Evolutionary conservation across 176 grass and related monocot genomes (phyloP).

Genomic region (Bromus sterilis): DNA sequence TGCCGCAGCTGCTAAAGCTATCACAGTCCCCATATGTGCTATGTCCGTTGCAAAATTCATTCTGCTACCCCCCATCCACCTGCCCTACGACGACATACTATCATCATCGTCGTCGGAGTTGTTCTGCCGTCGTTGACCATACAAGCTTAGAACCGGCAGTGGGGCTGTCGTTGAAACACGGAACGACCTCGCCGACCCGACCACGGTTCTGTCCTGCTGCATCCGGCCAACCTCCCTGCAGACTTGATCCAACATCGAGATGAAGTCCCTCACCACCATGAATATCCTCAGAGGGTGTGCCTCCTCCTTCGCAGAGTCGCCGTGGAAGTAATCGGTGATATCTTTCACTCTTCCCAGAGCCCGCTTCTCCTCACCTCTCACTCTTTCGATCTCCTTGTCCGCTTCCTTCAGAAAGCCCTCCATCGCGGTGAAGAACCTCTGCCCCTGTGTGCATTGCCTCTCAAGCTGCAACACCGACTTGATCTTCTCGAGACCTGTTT

Average conservation of each 20-base stretch:
- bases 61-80: neutral
- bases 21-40: neutral
- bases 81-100: slow-evolving; percentile 57
- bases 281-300: slow-evolving; percentile 91
- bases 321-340: slow-evolving; percentile 91
- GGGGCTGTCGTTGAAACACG: slow-evolving; percentile 51
- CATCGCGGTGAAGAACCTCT: slow-evolving; percentile 77
- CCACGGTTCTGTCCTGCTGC: slow-evolving; percentile 74
- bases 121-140: slow-evolving; percentile 35
- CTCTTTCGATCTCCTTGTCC: slow-evolving; percentile 57
- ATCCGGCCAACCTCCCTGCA: slow-evolving; percentile 89
- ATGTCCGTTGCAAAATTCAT: slow-evolving; percentile 21
- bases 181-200: slow-evolving; percentile 80
- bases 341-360: slow-evolving; percentile 68
- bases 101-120: slow-evolving; percentile 80
- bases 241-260: slow-evolving; percentile 79
- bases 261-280: slow-evolving; percentile 97
- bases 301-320: slow-evolving; percentile 67
- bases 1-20: slow-evolving; percentile 11
- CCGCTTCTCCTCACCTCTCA: slow-evolving; percentile 63
- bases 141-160: slow-evolving; percentile 55
- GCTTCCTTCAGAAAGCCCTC: slow-evolving; percentile 71
- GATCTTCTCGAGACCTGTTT: slow-evolving; percentile 67
- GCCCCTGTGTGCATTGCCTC: slow-evolving; percentile 59
- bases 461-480: slow-evolving; percentile 75